Percentiles rank a stretch among this genome's conserved stretches.
Conservation (phyloP, 257 asterid genomes). For the Nicotiana noctiflora region DNA sequence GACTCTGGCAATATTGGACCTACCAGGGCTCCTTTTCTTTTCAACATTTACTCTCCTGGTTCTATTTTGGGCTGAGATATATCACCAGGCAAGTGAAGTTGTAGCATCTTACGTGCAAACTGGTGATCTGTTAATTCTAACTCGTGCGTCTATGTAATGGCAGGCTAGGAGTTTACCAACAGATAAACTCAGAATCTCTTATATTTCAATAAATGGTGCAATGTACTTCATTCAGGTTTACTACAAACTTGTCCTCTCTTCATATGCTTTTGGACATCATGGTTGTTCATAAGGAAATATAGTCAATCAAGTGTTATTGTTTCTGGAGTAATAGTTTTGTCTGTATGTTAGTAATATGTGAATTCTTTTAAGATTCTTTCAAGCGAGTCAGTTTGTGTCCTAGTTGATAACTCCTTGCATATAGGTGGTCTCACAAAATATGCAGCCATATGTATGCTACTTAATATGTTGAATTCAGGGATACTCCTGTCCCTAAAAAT, state of each 20-base stretch:
- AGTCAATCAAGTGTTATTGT: not conserved
- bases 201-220: constrained; percentile 53
- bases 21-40: constrained; percentile 90
- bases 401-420: not conserved
- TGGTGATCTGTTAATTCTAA: constrained; percentile 16
- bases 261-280: constrained; percentile 3
- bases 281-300: not conserved
- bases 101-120: not conserved
- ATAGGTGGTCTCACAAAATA: not conserved
- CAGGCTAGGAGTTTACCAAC: constrained; percentile 96
- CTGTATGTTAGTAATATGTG: not conserved
- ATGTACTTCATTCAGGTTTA: constrained; percentile 81
- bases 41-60: constrained; percentile 88
- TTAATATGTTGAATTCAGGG: not conserved
- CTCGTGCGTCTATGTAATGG: constrained; percentile 20
- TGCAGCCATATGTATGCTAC: not conserved
- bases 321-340: constrained; percentile 10
- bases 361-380: not conserved
- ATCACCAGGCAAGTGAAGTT: constrained; percentile 67
- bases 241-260: not conserved
- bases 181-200: constrained; percentile 72
- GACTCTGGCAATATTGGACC: constrained; percentile 56
- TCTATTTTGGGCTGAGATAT: constrained; percentile 94
- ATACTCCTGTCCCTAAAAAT: not conserved
- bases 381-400: not conserved